Percentiles rank a stretch among this genome's conserved stretches.
These are phyloP conservation scores for Penicillium sp. DNA, from an alignment of 2,329 filamentous ascomycete genomes.

Conservation along the genomic window DNA sequence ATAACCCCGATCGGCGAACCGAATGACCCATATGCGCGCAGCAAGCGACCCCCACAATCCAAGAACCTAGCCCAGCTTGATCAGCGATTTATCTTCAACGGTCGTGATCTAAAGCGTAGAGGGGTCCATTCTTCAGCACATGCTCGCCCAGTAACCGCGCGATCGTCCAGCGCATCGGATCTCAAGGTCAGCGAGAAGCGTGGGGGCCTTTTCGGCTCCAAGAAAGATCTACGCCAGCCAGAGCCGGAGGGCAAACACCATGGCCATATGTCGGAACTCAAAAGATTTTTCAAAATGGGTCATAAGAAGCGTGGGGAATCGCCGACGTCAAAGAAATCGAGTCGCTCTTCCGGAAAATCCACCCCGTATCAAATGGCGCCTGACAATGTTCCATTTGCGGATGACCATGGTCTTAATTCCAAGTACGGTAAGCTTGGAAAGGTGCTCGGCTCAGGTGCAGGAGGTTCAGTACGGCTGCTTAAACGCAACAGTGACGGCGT, in stretches of 20 bases:
- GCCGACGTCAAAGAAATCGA: conserved; percentile 63
- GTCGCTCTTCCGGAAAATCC: conserved; percentile 58
- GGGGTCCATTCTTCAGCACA: conserved; percentile 60
- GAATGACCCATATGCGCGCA: conserved; percentile 87
- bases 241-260: conserved; percentile 56
- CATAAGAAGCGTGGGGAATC: conserved; percentile 71
- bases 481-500: conserved; percentile 90
- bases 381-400: conserved; percentile 77
- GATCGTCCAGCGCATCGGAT: conserved; percentile 51
- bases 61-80: conserved; percentile 72
- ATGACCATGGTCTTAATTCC: conserved; percentile 86
- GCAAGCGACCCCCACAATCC: conserved; percentile 72
- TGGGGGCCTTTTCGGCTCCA: conserved; percentile 59
- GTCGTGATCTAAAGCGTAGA: conserved; percentile 70
- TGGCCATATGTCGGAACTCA: conserved; percentile 91
- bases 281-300: conserved; percentile 88
- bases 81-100: conserved; percentile 80
- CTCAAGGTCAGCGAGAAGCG: conserved; percentile 55
- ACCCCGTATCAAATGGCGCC: conserved; percentile 58
- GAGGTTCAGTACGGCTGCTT: conserved; percentile 91
- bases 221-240: conserved; percentile 57
- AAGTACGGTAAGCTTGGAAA: conserved; percentile 97
- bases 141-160: conserved; percentile 48
- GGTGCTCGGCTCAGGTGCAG: conserved; percentile 90
- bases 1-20: conserved; percentile 78